Conservation (phyloP, 2,329 filamentous ascomycete species). For the Talaromyces amestolkiae region DNA sequence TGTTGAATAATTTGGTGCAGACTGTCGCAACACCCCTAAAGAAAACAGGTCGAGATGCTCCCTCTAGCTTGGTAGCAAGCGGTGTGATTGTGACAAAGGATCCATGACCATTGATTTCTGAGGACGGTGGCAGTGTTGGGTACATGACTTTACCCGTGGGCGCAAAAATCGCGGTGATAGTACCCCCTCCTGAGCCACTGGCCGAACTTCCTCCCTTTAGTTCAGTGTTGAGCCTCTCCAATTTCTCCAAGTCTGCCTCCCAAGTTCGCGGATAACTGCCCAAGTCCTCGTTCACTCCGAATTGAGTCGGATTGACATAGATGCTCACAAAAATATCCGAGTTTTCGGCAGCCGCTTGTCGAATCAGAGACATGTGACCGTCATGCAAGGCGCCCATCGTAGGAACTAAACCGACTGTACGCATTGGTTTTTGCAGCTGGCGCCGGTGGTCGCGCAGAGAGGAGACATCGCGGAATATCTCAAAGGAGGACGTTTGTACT, state of each 20-base stretch:
- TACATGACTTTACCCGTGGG: slow-evolving; percentile 84
- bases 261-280: slow-evolving; percentile 87
- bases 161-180: slow-evolving; percentile 79
- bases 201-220: slow-evolving; percentile 46
- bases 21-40: slow-evolving; percentile 95
- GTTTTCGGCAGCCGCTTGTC: slow-evolving; percentile 78
- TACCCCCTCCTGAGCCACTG: slow-evolving; percentile 46
- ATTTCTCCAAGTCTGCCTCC: slow-evolving; percentile 67
- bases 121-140: slow-evolving; percentile 70
- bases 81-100: slow-evolving; percentile 92
- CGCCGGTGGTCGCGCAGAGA: slow-evolving; percentile 68
- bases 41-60: slow-evolving; percentile 82
- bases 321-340: slow-evolving; percentile 85
- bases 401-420: slow-evolving; percentile 81
- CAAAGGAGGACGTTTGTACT: slow-evolving; percentile 29
- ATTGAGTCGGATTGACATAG: slow-evolving; percentile 96
- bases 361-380: slow-evolving; percentile 83
- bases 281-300: slow-evolving; percentile 84
- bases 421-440: slow-evolving; percentile 63
- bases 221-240: slow-evolving; percentile 68
- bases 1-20: slow-evolving; percentile 90
- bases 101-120: slow-evolving; percentile 72
- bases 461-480: slow-evolving; percentile 71
- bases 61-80: slow-evolving; percentile 76
- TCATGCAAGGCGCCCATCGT: slow-evolving; percentile 98